These are phyloP conservation scores for Saccharomycopsis amapae DNA, from an alignment of 805 yeast genomes.

Conservation along the genomic window DNA sequence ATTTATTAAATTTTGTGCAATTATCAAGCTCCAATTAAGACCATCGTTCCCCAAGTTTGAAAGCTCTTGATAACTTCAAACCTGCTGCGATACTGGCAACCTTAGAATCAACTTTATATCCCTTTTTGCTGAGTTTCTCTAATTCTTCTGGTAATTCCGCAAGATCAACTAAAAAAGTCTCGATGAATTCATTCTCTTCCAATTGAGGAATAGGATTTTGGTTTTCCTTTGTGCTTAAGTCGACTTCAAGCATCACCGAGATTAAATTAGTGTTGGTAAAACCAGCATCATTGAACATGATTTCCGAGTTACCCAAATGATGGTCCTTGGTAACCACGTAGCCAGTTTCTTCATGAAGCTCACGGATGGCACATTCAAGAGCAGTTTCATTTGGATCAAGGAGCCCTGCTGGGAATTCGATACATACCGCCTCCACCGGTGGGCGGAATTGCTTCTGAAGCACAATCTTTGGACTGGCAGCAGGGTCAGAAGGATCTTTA, in stretches of 20 bases:
- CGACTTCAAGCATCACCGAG: slow-evolving; percentile 72
- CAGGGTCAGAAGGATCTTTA: slow-evolving; percentile 30
- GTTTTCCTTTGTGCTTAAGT: slow-evolving; percentile 59
- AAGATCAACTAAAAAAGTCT: slow-evolving; percentile 71
- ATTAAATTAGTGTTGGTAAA: slow-evolving; percentile 84
- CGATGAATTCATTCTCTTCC: slow-evolving; percentile 91
- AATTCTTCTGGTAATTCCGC: slow-evolving; percentile 48
- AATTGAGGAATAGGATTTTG: slow-evolving; percentile 61
- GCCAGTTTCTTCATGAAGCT: slow-evolving; percentile 89
- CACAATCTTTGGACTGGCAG: slow-evolving; percentile 37
- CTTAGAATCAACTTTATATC: slow-evolving; percentile 79
- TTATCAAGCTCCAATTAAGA: too few species aligned
- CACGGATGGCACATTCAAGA: slow-evolving; percentile 79
- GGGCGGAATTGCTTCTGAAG: slow-evolving; percentile 91
- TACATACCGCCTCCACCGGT: slow-evolving; percentile 80
- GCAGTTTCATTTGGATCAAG: slow-evolving; percentile 77
- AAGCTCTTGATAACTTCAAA: slow-evolving; percentile 43
- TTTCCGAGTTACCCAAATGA: slow-evolving; percentile 36
- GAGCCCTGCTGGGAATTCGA: slow-evolving; percentile 94
- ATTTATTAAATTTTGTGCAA: neutral
- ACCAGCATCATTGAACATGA: slow-evolving; percentile 73
- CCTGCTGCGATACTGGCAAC: slow-evolving; percentile 85
- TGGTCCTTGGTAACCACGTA: slow-evolving; percentile 54
- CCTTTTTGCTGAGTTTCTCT: slow-evolving; percentile 46
- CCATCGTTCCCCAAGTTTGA: neutral